Base-by-base conservation (phyloP, 129 eudicot genomes). In the Ambrosia artemisiifolia region DNA sequence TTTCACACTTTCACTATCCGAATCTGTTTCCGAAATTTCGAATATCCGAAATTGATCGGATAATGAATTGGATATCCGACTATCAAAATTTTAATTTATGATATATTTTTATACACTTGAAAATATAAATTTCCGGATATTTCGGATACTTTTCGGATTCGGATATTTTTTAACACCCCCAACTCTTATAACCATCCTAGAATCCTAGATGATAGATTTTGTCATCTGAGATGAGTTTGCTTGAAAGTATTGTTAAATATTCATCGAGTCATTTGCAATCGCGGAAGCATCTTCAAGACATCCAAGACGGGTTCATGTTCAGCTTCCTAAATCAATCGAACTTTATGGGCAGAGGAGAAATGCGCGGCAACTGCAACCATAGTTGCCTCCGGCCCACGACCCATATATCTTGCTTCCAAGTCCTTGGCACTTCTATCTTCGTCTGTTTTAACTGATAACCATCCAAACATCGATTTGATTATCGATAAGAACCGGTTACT, bases 301-400 rank as follows among this genome's bases (percentile, higher is more conserved):
- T 59, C 19, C 10, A 61, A 61, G 44, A 14, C 19, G 0, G 5
- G 66, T 61, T 32, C 36, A 14, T 16, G 48, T 33, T 11, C 65
- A 0, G 1, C 47, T 59, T 76, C 79, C 53, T 59, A 75, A 14
- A 56, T 77, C 7, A 83, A 38, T 17, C 77, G 74, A 51, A 83
- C 74, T 79, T 83, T 83, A 44, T 75, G 85, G 2, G 70, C 79
- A 3, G 62, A 44, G 11, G 83, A 79, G 68, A 83, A 83, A 50
- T 83, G 87, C 60, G 43, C 71, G 9, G 87, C 81, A 0, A 81
- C 84, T 16, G 75, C 75, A 3, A 79, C 68, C 81, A 83, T 79
- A 63, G 78, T 71, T 36, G 70, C 81, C 79, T 79, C 81, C 0
- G 83, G 67, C 32, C 74, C 77, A 13, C 66, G 57, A 63, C 38